A percentile compares a stretch with the other conserved stretches of the same genome.
Evolutionary conservation across 2,329 filamentous ascomycete species (phyloP).

Genomic region (Xylariaceae sp.): DNA sequence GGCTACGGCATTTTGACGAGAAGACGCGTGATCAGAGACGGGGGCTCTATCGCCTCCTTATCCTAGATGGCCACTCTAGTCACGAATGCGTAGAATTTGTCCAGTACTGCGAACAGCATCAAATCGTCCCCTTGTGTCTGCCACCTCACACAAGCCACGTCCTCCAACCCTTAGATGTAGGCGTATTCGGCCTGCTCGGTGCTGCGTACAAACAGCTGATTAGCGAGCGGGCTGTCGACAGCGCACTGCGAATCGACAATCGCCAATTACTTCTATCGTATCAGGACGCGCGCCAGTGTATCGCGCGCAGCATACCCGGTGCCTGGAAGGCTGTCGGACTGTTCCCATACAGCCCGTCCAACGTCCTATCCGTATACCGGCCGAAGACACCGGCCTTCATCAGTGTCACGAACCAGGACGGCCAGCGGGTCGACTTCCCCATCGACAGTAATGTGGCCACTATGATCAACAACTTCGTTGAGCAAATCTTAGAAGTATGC

Average conservation of each 20-base stretch:
- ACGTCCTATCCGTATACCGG: not conserved
- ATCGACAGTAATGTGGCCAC: not conserved
- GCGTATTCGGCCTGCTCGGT: not conserved
- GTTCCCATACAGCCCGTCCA: not conserved
- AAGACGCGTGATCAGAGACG: not conserved
- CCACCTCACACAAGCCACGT: not conserved
- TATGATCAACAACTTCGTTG: not conserved
- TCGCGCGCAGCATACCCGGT: not conserved
- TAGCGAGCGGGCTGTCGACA: not conserved
- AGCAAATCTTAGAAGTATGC: not conserved
- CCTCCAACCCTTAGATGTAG: not conserved
- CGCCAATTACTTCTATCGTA: not conserved
- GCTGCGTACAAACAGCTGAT: not conserved
- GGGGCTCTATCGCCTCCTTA: not conserved
- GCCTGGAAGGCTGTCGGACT: not conserved
- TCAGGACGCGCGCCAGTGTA: not conserved
- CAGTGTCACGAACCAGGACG: not conserved
- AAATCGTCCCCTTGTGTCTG: not conserved
- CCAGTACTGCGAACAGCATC: not conserved
- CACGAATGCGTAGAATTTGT: not conserved
- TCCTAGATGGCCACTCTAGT: not conserved
- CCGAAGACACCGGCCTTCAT: not conserved
- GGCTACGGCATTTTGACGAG: not conserved
- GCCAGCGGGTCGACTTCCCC: not conserved
- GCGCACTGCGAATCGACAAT: not conserved